Percentiles rank a stretch among this genome's conserved stretches.
Evolutionary conservation across 2,329 filamentous ascomycete genomes (phyloP).

Genomic region (Xylaria sp.): DNA sequence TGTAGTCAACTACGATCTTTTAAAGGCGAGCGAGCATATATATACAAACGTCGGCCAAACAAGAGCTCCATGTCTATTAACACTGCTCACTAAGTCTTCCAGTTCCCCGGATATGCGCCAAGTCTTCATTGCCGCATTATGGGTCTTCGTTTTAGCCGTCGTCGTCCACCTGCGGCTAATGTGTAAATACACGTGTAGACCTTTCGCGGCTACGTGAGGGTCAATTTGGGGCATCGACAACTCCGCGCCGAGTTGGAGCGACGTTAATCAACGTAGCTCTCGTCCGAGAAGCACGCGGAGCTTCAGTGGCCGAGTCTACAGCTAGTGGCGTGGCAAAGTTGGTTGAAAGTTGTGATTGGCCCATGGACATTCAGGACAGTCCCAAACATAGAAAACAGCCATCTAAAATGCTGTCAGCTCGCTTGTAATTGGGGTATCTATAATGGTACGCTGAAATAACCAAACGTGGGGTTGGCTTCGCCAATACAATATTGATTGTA

Average conservation of each 20-base stretch:
- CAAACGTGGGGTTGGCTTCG: background rate
- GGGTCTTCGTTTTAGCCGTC: constrained; percentile 35
- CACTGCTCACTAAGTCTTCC: constrained; percentile 4
- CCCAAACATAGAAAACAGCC: background rate
- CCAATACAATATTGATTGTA: background rate
- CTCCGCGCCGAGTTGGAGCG: constrained; percentile 28
- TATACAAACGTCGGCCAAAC: constrained; percentile 10
- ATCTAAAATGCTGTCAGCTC: background rate
- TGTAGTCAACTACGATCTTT: background rate
- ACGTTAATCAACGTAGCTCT: constrained; percentile 27
- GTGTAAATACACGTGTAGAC: constrained; percentile 17
- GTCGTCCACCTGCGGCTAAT: constrained; percentile 34
- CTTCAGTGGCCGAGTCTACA: constrained; percentile 27
- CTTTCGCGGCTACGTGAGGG: constrained; percentile 14
- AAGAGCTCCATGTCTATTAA: constrained; percentile 19
- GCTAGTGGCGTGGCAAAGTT: background rate
- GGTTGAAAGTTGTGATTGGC: constrained; percentile 1
- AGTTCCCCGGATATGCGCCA: constrained; percentile 32
- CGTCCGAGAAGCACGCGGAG: constrained; percentile 22
- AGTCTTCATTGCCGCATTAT: constrained; percentile 29
- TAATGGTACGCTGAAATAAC: background rate
- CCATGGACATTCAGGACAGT: background rate
- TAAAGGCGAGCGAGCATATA: constrained; percentile 15
- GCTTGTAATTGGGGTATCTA: background rate
- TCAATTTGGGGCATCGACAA: constrained; percentile 26